Evolutionary conservation across 331 rosid species (phyloP), one percentile per base, ranked within the genome.

Genomic region (Stylosanthes scabra): DNA sequence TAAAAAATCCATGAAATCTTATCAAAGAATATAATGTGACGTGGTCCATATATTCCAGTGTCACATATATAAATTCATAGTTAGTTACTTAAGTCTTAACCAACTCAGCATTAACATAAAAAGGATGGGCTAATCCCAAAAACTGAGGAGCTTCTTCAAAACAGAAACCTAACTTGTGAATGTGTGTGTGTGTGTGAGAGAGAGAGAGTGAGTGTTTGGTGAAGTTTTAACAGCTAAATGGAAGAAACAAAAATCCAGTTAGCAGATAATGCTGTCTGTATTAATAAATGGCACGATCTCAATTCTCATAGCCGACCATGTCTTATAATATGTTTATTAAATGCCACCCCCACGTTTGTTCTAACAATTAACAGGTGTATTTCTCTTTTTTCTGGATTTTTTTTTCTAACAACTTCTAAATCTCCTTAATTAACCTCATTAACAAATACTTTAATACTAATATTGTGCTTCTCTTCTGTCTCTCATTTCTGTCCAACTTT

Each of bases 301-400:
- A 44, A 52, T 34, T 34, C 39, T 34, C 39, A 34, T 34, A 11
- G 64, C 75, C 73, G 72, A 72, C 79, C 82, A 15, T 60, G 31
- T 40, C 56, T 37, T 66, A 28, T 42, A 57, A 20, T 39, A 39
- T 60, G 56, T 70, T 39, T 57, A 34, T 64, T 77, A 39, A 71
- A 28, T 40, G 46, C 66, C 63, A 78, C 49, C 83, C 84, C 90
- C 88, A 82, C 88, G 87, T 79, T 65, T 6, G 49, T 50, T 50
- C 76, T 86, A 80, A 72, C 72, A 70, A 39, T 74, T 61, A 66
- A 82, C 87, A 88, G 85, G 76, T 83, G 81, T 84, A 9, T 71
- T 70, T 62, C 74, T 66, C 51, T 51, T 64, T 61, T 73, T 20
- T 27, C n/a, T n/a, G n/a, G n/a, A 20, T 16, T 46, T 46, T 11